Evolutionary conservation across 73 alveolate genomes (phyloP).

Genomic region (Paramecium tetraurelia): DNA sequence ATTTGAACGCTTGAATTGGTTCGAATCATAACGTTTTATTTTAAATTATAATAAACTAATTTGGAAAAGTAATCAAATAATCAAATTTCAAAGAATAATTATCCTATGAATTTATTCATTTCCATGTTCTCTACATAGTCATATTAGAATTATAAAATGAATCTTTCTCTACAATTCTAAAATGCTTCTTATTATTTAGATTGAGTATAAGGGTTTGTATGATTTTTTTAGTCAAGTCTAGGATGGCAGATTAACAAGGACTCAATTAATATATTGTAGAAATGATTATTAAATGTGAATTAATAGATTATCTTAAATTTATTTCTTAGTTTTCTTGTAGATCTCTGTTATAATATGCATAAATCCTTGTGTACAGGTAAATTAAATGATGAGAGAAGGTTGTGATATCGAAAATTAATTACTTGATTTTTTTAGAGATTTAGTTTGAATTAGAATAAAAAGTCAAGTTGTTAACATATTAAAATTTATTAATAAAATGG

Average conservation of each 20-base stretch:
- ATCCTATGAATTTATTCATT: not conserved
- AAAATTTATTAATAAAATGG: not conserved
- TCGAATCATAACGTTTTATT: not conserved
- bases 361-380: not conserved
- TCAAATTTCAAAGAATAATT: not conserved
- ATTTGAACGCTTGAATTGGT: not conserved
- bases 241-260: not conserved
- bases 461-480: not conserved
- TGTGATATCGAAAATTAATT: not conserved
- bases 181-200: no score
- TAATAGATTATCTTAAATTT: no score
- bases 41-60: not conserved
- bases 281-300: no score
- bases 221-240: no score
- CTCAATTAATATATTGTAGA: no score
- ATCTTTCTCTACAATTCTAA: not conserved
- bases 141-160: no score
- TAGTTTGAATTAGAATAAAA: not conserved
- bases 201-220: no score
- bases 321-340: no score
- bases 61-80: not conserved
- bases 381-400: not conserved
- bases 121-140: no score
- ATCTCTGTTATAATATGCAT: no score
- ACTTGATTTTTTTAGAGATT: not conserved